Conservation (phyloP, 805 yeast species). For the Zygoascus flipseniorum region DNA sequence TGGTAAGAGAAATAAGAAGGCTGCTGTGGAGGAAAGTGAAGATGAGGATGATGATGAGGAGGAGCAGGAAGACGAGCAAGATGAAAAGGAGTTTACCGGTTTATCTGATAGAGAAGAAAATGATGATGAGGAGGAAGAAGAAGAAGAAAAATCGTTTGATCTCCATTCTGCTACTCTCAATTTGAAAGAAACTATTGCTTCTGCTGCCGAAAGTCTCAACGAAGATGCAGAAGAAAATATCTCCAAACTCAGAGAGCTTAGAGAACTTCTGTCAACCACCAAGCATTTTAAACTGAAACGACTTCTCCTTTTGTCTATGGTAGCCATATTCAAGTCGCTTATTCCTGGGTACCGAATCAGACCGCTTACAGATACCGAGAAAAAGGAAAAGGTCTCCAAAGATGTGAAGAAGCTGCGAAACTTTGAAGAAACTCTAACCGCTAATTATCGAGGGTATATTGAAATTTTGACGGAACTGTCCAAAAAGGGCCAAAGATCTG, state of each 20-base stretch:
- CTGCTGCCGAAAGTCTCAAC: slow-evolving; percentile 62
- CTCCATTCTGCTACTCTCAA: slow-evolving; percentile 34
- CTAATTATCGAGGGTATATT: slow-evolving; percentile 60
- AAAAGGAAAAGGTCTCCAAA: slow-evolving; percentile 69
- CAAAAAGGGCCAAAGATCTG: slow-evolving; percentile 30
- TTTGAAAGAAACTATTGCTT: slow-evolving; percentile 78
- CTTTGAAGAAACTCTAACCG: slow-evolving; percentile 72
- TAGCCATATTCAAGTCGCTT: slow-evolving; percentile 75
- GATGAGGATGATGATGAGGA: slow-evolving; percentile 25
- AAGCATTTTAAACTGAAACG: slow-evolving; percentile 44
- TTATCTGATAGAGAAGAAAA: slow-evolving; percentile 18
- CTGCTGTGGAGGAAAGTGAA: slow-evolving; percentile 21
- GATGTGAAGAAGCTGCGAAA: slow-evolving; percentile 72
- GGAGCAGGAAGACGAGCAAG: slow-evolving; percentile 25
- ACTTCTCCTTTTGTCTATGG: slow-evolving; percentile 67
- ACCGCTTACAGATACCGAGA: slow-evolving; percentile 72
- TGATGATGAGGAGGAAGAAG: slow-evolving; percentile 20
- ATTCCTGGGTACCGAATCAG: slow-evolving; percentile 85
- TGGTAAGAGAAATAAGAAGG: slow-evolving; percentile 25
- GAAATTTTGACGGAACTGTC: slow-evolving; percentile 41
- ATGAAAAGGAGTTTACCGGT: slow-evolving; percentile 23
- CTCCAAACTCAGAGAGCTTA: slow-evolving; percentile 47
- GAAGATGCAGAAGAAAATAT: slow-evolving; percentile 89
- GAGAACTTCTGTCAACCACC: slow-evolving; percentile 32
- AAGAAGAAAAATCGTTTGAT: slow-evolving; percentile 20